Evolutionary conservation across 148 eudicot species (phyloP), one percentile per base, ranked within the genome.

Genomic region (Silene conica): DNA sequence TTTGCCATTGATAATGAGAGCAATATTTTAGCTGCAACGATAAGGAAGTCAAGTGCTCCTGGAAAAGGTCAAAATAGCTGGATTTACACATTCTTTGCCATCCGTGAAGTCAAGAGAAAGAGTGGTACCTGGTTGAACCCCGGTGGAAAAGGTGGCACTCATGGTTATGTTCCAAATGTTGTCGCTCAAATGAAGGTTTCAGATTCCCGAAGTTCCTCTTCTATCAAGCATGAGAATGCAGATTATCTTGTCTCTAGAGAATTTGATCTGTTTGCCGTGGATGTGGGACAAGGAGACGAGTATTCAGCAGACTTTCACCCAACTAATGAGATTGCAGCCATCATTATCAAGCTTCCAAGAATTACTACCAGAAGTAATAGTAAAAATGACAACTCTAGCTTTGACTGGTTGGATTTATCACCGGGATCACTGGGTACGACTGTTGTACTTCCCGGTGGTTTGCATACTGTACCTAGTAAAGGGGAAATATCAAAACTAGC

Each of bases 101-200:
- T 94, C 60, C 83, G 79, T 75, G 98, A 91, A 84, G 80, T 85
- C 60, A 91, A 89, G 87, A 91, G 80, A 79, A 94, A 85, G 85
- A 87, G 78, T 54, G 86, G 83, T 18, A 34, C 79, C 64, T 89
- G 95, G 97, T 80, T 84, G 54, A 84, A 79, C 81, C 88, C 86
- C 8, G 86, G 86, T 64, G 63, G 77, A 54, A 88, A 86, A 77
- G 78, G 82, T 59, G 86, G 81, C 58, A 84, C 78, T 59, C 84
- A 70, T 71, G 80, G 86, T 55, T 88, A 82, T 67, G 69, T 84
- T 18, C 88, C 91, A 14, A 89, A 91, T 69, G 82, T 84, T 65
- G 85, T 88, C 38, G 97, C 91, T 43, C 91, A 89, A 80, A 91
- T 94, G 98, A 88, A 72, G 75, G 90, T 91, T 74, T 84, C 90